phyloP scores from a whole-genome alignment of 2,329 filamentous ascomycete species.

The Microdochium trichocladiopsis region DNA sequence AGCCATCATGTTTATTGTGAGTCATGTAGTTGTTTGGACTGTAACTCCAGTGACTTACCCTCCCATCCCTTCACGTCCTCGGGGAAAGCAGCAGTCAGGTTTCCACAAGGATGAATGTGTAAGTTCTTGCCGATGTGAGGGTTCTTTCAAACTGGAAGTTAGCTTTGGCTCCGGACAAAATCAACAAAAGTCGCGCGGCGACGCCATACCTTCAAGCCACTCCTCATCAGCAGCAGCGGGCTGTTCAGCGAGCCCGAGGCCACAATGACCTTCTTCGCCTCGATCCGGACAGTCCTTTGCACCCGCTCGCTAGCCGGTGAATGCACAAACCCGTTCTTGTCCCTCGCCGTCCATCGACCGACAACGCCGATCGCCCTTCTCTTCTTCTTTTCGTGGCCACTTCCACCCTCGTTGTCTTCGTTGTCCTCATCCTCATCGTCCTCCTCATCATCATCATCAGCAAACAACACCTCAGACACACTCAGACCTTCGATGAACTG shows the following conservation, averaged over 20 bases:
- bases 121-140: constrained; percentile 76
- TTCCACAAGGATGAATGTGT: constrained; percentile 68
- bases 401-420: no score
- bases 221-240: constrained; percentile 69
- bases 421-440: constrained; percentile 43
- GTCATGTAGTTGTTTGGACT: no score
- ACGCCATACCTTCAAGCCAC: constrained; percentile 63
- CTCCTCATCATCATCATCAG: constrained; percentile 36
- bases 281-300: constrained; percentile 60
- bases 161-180: no score
- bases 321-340: constrained; percentile 50
- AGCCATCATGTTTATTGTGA: constrained; percentile 6
- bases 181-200: no score
- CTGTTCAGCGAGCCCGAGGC: constrained; percentile 70
- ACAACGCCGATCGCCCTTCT: constrained; percentile 62
- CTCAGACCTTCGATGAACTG: constrained; percentile 78
- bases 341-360: constrained; percentile 70
- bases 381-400: constrained; percentile 25
- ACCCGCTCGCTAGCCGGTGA: constrained; percentile 38
- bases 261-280: constrained; percentile 75
- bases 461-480: constrained; percentile 65
- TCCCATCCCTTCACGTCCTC: constrained; percentile 67
- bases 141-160: constrained; percentile 42
- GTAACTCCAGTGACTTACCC: constrained; percentile 23
- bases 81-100: constrained; percentile 55